These are phyloP conservation scores for Schizosaccharomyces cryophilus DNA, from an alignment of 805 yeast species.

Conservation along the genomic window DNA sequence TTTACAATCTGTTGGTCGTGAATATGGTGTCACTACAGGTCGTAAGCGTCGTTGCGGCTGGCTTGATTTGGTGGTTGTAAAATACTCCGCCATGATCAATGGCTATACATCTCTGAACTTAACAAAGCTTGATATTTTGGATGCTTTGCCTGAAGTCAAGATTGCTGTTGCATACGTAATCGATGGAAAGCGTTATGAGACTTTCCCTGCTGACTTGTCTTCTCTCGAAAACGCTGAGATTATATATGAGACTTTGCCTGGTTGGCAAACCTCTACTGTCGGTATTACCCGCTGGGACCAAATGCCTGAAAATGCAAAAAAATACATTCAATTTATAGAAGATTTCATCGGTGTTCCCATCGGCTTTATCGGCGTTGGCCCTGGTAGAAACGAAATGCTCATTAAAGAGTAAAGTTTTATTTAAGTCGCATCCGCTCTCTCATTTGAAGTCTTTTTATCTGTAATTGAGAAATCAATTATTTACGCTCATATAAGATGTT, in stretches of 20 bases:
- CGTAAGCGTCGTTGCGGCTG: slow-evolving; percentile 98
- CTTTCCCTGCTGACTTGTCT: slow-evolving; percentile 82
- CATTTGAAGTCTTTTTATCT: neutral
- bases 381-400: slow-evolving; percentile 23
- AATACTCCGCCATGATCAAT: slow-evolving; percentile 72
- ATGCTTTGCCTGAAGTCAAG: slow-evolving; percentile 65
- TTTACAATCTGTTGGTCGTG: slow-evolving; percentile 80
- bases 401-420: neutral
- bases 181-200: slow-evolving; percentile 47
- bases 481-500: too few relatives aligned
- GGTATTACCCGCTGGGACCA: slow-evolving; percentile 42
- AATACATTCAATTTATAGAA: slow-evolving; percentile 66
- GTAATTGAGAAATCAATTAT: neutral
- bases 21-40: slow-evolving; percentile 94
- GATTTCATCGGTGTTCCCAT: slow-evolving; percentile 62
- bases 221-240: slow-evolving; percentile 76
- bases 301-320: slow-evolving; percentile 69
- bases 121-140: slow-evolving; percentile 87
- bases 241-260: slow-evolving; percentile 72
- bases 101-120: slow-evolving; percentile 87
- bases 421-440: neutral
- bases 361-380: slow-evolving; percentile 97
- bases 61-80: slow-evolving; percentile 87
- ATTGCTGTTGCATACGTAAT: slow-evolving; percentile 65
- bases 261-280: slow-evolving; percentile 78